Conservation (phyloP, 805 yeast genomes). For the Cyberlindnera misumaiensis region DNA sequence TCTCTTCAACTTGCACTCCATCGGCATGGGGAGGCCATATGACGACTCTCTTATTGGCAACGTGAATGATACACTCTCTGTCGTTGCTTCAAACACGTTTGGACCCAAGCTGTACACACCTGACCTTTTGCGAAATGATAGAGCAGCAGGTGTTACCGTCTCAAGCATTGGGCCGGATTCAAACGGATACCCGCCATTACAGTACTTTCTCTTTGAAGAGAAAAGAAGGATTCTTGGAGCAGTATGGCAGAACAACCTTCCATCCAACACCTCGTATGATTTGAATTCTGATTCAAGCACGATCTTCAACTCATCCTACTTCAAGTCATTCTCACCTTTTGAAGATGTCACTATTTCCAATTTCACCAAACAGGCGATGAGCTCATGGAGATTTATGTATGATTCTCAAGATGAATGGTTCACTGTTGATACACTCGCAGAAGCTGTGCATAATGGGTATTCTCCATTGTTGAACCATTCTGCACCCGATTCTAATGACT, state of each 20-base stretch:
- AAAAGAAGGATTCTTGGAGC: conserved; percentile 32
- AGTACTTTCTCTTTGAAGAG: conserved; percentile 28
- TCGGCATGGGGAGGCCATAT: conserved; percentile 10
- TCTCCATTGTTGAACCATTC: conserved; percentile 54
- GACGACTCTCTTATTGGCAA: conserved; percentile 5
- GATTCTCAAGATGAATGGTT: conserved; percentile 40
- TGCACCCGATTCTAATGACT: conserved; percentile 18
- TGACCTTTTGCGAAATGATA: conserved; percentile 17
- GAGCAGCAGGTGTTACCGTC: conserved; percentile 14
- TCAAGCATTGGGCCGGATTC: conserved; percentile 9
- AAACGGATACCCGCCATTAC: conserved; percentile 30
- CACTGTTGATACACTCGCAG: conserved; percentile 29
- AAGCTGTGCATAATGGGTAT: conserved; percentile 49
- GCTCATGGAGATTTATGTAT: conserved; percentile 33
- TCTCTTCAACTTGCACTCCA: conserved; percentile 29
- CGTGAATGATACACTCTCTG: conserved; percentile 20
- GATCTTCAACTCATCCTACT: conserved; percentile 18
- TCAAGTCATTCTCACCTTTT: conserved; percentile 15
- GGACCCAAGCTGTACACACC: conserved; percentile 26
- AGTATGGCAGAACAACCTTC: conserved; percentile 25
- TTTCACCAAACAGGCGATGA: conserved; percentile 1
- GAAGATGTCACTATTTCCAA: neutral
- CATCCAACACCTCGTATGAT: conserved; percentile 26
- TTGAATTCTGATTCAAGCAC: conserved; percentile 14
- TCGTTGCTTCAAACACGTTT: conserved; percentile 15